phyloP scores from a whole-genome alignment of 1,139 yeast species.

The Yamadazyma sp. region DNA sequence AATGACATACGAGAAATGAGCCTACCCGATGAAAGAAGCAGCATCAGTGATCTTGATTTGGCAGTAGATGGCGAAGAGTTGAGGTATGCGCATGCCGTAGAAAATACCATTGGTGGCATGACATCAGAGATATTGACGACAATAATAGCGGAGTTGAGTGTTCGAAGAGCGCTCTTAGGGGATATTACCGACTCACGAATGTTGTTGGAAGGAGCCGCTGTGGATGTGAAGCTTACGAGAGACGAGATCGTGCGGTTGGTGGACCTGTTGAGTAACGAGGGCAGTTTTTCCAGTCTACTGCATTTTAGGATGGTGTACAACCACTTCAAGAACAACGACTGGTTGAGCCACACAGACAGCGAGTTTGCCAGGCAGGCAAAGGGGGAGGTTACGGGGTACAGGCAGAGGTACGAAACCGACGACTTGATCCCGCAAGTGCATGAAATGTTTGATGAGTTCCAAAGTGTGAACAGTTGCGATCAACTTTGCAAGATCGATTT shows the following conservation, averaged over 20 bases:
- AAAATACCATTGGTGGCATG: conserved; percentile 10
- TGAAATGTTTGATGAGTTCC: conserved; percentile 1
- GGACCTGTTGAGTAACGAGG: conserved; percentile 14
- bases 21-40: background rate
- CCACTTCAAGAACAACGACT: conserved; percentile 32
- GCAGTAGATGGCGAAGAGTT: background rate
- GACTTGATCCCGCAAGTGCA: conserved; percentile 2
- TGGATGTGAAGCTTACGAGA: background rate
- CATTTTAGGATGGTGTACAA: conserved; percentile 23
- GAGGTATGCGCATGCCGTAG: conserved; percentile 11
- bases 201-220: conserved; percentile 2
- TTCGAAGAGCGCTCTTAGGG: conserved; percentile 18
- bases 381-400: conserved; percentile 9
- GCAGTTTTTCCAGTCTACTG: conserved; percentile 17
- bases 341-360: conserved; percentile 30
- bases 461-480: background rate
- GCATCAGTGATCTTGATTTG: background rate
- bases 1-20: background rate
- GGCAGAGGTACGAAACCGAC: conserved; percentile 1
- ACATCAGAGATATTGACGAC: conserved; percentile 19
- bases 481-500: conserved; percentile 3
- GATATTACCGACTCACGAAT: conserved; percentile 11
- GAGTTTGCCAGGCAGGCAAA: conserved; percentile 9
- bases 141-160: conserved; percentile 26
- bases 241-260: conserved; percentile 13